Percentiles rank a stretch among this genome's conserved stretches.
Evolutionary conservation across 73 alveolate genomes (phyloP).

Genomic region (Stentor roeselii): DNA sequence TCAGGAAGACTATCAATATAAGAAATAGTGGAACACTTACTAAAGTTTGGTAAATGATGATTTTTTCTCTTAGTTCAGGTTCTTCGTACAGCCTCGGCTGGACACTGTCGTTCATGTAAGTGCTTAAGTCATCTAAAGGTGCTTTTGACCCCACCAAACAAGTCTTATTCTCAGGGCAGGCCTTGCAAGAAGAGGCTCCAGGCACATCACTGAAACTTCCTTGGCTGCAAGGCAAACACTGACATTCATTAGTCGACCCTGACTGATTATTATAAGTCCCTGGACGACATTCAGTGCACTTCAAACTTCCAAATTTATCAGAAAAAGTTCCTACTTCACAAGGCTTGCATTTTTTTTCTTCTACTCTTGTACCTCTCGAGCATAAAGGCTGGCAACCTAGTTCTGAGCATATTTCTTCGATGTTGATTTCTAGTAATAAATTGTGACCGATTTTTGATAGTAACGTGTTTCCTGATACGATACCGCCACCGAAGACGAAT

Average conservation of each 20-base stretch:
- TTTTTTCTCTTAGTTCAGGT: background rate
- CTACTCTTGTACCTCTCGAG: background rate
- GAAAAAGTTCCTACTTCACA: background rate
- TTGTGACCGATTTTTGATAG: too few species aligned
- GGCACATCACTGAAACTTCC: background rate
- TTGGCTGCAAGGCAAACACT: background rate
- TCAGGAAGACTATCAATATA: background rate
- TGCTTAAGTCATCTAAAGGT: background rate
- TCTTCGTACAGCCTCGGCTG: background rate
- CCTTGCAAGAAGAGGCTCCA: background rate
- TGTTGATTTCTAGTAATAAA: too few species aligned
- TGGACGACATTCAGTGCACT: background rate
- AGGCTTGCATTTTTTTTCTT: background rate
- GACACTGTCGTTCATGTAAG: background rate
- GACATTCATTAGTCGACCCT: background rate
- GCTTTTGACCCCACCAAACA: background rate
- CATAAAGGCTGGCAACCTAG: background rate
- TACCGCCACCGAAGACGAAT: too few species aligned
- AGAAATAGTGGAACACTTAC: background rate
- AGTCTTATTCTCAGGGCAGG: background rate
- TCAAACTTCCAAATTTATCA: background rate
- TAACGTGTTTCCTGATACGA: too few species aligned
- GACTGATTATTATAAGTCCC: background rate
- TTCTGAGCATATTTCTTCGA: too few species aligned
- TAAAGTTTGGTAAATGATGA: background rate